Base-by-base conservation (phyloP, 345 rosid genomes). In the Nasturtium officinale region DNA sequence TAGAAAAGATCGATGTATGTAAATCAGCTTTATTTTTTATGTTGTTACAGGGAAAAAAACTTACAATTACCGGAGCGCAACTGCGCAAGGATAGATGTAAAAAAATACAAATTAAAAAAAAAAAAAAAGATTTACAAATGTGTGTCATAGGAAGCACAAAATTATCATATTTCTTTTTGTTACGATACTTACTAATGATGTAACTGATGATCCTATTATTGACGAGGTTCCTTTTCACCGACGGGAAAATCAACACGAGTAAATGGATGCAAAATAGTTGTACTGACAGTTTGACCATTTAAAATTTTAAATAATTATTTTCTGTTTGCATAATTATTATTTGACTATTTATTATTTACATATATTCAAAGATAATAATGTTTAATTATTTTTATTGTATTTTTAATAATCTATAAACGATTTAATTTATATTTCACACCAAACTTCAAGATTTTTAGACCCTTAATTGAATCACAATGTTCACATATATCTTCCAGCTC, bases 161-260 rank as follows among this genome's bases (percentile, higher is more conserved):
- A 35, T 40, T 50, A 17, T 37, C 30, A 15, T 35, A n/a, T n/a
- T n/a, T 6, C 2, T 11, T 35, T 21, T 35, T 9, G 5, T 12
- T 5, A 21, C 64, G 56, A 63, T 54, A 53, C 7, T 51, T 42
- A 21, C 71, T 54, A 54, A 63, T 72, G 70, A 63, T 60, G 35
- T 53, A 29, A 30, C 42, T 66, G n/a, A 35, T 50, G 56, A 37
- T 66, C 37, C 38, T 61, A 61, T 61, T 43, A 33, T 29, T 67
- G 35, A 67, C 38, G 61, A 74, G 66, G 45, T 35, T 57, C 59
- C 38, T 46, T 73, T 55, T 66, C 17, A 17, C 69, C 47, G 12
- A 28, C 61, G 40, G 51, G 0, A 9, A 53, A 50, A 26, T 38
- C 16, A 54, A 25, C 48, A 65, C 8, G 51, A 64, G 12, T 55